Conservation (phyloP, 2,329 filamentous ascomycete genomes). For the Talaromyces funiculosus region DNA sequence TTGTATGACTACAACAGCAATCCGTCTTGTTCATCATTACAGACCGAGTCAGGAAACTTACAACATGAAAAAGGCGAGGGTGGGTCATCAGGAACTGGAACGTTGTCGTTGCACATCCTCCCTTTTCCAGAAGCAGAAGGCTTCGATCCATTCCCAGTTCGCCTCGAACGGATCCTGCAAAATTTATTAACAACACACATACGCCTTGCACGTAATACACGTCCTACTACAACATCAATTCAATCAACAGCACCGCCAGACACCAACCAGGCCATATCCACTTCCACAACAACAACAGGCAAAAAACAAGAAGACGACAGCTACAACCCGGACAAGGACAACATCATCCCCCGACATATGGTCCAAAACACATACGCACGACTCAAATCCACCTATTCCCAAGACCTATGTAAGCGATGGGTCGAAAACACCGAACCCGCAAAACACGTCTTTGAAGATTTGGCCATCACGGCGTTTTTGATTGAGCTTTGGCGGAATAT, state of each 20-base stretch:
- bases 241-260: background rate
- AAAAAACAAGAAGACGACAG: conserved; percentile 48
- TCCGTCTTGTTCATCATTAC: conserved; percentile 20
- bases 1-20: conserved; percentile 51
- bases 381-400: conserved; percentile 75
- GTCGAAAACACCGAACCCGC: conserved; percentile 77
- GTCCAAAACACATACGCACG: conserved; percentile 78
- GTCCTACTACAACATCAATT: conserved; percentile 9
- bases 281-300: background rate
- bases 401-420: conserved; percentile 67
- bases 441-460: conserved; percentile 94
- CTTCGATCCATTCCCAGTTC: conserved; percentile 30
- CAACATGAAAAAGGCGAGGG: background rate
- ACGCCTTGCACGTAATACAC: conserved; percentile 27
- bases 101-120: conserved; percentile 48
- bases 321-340: conserved; percentile 77
- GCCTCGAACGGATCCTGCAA: conserved; percentile 36
- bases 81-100: conserved; percentile 21
- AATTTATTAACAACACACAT: conserved; percentile 34
- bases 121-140: conserved; percentile 37
- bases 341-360: conserved; percentile 66
- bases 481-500: conserved; percentile 87
- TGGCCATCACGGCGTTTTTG: conserved; percentile 84
- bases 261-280: background rate
- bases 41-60: conserved; percentile 10